These are phyloP conservation scores for Neurospora pannonica DNA, from an alignment of 495 filamentous ascomycete species.

Conservation along the genomic window DNA sequence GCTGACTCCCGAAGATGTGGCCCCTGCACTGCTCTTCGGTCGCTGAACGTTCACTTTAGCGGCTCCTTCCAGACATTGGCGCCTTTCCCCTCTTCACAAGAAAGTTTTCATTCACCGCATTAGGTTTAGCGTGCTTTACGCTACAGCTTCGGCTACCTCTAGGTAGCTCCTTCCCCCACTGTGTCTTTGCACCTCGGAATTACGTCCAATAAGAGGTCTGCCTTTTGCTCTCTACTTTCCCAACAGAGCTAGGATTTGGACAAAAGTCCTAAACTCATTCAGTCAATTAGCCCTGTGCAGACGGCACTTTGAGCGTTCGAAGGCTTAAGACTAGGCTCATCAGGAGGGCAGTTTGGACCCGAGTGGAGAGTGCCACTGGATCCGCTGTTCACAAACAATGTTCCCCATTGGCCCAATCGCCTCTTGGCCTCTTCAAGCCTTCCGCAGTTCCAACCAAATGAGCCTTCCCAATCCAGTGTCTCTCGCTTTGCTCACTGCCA, in stretches of 20 bases:
- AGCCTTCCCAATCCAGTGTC: background rate
- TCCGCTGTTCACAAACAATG: background rate
- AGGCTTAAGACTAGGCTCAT: background rate
- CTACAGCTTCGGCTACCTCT: no score
- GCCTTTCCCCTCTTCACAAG: background rate
- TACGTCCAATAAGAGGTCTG: background rate
- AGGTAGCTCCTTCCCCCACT: background rate
- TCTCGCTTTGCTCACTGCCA: background rate
- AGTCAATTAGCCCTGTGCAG: background rate
- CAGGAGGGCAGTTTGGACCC: background rate
- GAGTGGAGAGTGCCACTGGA: background rate
- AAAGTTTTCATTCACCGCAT: background rate
- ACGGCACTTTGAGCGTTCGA: background rate
- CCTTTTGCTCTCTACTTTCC: background rate
- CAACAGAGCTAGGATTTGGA: background rate
- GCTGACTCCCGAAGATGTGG: background rate
- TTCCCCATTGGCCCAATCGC: background rate
- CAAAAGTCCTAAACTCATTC: background rate
- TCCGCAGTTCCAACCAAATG: background rate
- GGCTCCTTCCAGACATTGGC: background rate
- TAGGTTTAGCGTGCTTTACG: background rate
- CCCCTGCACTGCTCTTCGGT: background rate
- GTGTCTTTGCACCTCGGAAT: background rate
- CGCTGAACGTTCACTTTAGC: background rate
- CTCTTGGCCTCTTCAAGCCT: background rate